Base-by-base conservation (phyloP, 805 yeast genomes). In the Hagleromyces aurorensis region DNA sequence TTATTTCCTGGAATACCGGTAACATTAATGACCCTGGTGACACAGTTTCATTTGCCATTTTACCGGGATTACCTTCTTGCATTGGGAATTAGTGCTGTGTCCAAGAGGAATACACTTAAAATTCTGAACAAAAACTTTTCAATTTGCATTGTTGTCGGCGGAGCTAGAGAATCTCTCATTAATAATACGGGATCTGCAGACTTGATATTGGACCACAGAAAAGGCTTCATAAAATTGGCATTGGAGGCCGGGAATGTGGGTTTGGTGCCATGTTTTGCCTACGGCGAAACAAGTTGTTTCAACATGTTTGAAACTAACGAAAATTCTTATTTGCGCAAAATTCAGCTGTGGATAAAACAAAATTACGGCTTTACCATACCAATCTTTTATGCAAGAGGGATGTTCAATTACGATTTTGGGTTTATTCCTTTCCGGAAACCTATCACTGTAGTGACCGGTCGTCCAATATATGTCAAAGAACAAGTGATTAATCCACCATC, bases 341-440 rank as follows among this genome's bases (percentile, higher is more conserved):
- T 80, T 30, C 97, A 89, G 54, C 55, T 68, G 19, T 72, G 84
- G 75, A 52, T 89, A 48, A 89, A 91, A 46, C 62, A 62, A 16
- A 65, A 60, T 20, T 67, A 76, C 30, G 91, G 89, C 1, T 89
- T 89, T 57, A 87, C 98, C 0, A 48, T 91, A 4, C 98, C 98
- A 1, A 71, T 91, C 27, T 81, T 91, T 59, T 78, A 83, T 51
- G 96, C 96, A 1, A 65, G 97, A 25, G 96, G 97, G 0, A 65
- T 91, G 1, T 87, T 89, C 59, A 84, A 89, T 47, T 83, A 87
- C 46, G 95, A 86, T 51, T 83, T 81, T 59, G 98, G 98, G 0
- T 59, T 91, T 17, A 57, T 91, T 34, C 97, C 98, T 2, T 87
- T 73, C 52, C 67, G 96, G 41, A 70, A 78, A 30, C 83, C 83